These are phyloP conservation scores for Cucurbita maxima DNA, from an alignment of 306 rosid genomes.

Conservation along the genomic window DNA sequence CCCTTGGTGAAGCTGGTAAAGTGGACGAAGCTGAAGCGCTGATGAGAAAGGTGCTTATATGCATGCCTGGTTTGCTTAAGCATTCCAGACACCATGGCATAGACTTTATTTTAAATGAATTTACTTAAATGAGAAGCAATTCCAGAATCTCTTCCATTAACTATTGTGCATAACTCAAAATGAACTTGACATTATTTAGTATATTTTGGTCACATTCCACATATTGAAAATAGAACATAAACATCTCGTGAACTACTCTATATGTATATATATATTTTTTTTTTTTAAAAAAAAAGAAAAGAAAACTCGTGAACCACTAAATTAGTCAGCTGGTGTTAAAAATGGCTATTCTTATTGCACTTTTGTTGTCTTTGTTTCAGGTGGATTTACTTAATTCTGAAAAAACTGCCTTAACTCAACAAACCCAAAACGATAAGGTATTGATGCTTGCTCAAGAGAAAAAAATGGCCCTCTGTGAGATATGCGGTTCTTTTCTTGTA, in stretches of 20 bases:
- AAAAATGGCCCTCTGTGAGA: slow-evolving; percentile 97
- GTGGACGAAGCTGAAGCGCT: slow-evolving; percentile 99
- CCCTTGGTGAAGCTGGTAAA: slow-evolving; percentile 98
- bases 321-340: background rate
- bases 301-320: background rate
- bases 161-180: background rate
- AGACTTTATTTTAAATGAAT: background rate
- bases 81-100: background rate
- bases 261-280: background rate
- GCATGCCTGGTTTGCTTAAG: background rate
- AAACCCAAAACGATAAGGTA: slow-evolving; percentile 58
- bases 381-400: slow-evolving; percentile 81
- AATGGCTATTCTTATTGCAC: background rate
- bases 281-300: background rate
- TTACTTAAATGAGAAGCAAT: background rate
- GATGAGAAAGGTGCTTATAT: slow-evolving; percentile 75
- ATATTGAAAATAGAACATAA: background rate
- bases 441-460: slow-evolving; percentile 83
- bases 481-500: slow-evolving; percentile 95
- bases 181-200: background rate
- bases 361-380: slow-evolving; percentile 20
- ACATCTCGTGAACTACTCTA: background rate
- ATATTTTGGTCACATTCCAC: background rate
- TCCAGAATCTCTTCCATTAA: background rate
- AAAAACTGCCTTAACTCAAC: slow-evolving; percentile 66